Evolutionary conservation across 192 early-diverging fungal species (phyloP).

Genomic region (Backusella liffmaniae): DNA sequence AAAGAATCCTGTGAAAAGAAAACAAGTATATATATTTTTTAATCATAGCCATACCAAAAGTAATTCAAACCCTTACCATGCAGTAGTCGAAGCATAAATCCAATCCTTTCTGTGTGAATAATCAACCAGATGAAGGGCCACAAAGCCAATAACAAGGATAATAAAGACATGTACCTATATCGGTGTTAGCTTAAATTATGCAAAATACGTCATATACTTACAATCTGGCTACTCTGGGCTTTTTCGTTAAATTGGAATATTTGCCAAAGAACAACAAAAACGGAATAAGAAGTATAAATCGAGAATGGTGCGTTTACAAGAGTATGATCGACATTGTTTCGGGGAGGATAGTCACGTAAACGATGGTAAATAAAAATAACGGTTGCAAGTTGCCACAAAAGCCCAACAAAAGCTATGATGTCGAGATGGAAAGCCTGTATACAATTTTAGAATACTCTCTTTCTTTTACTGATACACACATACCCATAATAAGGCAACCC

Average conservation of each 20-base stretch:
- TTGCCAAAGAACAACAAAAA: constrained; percentile 25
- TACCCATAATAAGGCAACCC: constrained; percentile 29
- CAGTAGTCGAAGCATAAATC: constrained; percentile 37
- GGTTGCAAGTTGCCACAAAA: constrained; percentile 34
- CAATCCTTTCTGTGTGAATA: constrained; percentile 40
- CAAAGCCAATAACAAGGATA: constrained; percentile 19
- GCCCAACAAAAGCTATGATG: constrained; percentile 25
- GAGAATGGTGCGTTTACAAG: constrained; percentile 45
- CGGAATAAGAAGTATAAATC: constrained; percentile 33
- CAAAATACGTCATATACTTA: constrained; percentile 2
- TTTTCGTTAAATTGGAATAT: constrained; percentile 22
- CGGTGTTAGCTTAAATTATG: background rate
- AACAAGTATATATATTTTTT: background rate
- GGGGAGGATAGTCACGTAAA: constrained; percentile 38
- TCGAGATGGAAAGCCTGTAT: constrained; percentile 23
- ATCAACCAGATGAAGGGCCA: constrained; percentile 28
- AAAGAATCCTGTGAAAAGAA: constrained; percentile 20
- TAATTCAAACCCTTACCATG: constrained; percentile 26
- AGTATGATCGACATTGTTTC: constrained; percentile 31
- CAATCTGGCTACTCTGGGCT: constrained; percentile 8
- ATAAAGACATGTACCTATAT: constrained; percentile 15
- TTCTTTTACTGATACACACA: background rate
- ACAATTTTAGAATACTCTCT: background rate
- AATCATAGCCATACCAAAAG: background rate
- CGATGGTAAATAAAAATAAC: constrained; percentile 34